Evolutionary conservation across 179 eudicot species (phyloP), one percentile per base, ranked within the genome.

Genomic region (Corrigiola litoralis): DNA sequence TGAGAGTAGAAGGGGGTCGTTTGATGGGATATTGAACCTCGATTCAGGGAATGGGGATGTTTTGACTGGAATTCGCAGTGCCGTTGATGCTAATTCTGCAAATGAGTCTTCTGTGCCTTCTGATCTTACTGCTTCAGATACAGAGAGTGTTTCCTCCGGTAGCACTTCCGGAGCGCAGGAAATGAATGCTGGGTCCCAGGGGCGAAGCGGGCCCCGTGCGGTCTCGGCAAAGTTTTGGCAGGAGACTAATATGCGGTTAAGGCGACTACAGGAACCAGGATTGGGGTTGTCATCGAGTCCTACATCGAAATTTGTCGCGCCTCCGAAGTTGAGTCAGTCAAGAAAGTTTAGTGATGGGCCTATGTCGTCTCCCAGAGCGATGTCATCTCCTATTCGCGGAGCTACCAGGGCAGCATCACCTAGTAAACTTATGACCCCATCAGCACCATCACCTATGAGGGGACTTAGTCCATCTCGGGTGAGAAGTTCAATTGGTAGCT

Each of bases 121-220:
- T 74, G 97, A 91, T 80, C 81, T 82, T 45, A 83, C 91, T 16
- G 82, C 90, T 47, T 92, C 97, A 0, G 99, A 90, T 84, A 75
- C 99, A 9, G 99, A 94, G 32, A 94, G 99, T 71, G 95, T 90
- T 42, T 94, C 99, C 41, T 94, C 97, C 4, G 97, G 89, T 55
- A 90, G 99, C 68, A 85, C 88, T 67, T 84, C 95, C 23, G 97
- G 88, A 38, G 79, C 87, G 4, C 92, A 77, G 61, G 97, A 84
- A 37, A 32, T 40, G 11, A 68, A 73, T 66, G 87, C 79, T 65
- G 69, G 68, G 67, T 61, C 69, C 16, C 70, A 58, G 13, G 73
- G 72, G n/a, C 77, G 72, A 38, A 71, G 60, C 76, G 88, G 77
- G 58, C 81, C 87, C 36, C 85, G 87, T 38, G 89, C 68, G 50